Base-by-base conservation (phyloP, 2,329 filamentous ascomycete genomes). In the Blastomyces emzantsi region DNA sequence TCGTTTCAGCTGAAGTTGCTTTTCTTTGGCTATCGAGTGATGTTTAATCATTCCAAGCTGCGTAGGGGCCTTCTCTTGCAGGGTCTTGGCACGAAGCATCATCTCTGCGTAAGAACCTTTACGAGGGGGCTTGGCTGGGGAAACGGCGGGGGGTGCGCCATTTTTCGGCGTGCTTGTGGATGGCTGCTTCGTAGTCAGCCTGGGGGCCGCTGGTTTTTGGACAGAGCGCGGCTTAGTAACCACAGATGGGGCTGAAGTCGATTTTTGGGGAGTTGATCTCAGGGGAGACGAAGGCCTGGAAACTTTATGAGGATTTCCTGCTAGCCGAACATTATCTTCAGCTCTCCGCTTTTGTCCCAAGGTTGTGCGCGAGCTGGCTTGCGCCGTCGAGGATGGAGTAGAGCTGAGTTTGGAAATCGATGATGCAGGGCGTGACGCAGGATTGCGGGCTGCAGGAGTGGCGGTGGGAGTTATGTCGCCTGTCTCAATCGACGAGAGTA, bases 81-180 rank as follows among this genome's bases (percentile, higher is more conserved):
- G 78, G 59, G 81, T 81, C 70, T 86, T 83, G 55, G 85, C 85
- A 68, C 81, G 79, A 64, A 79, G 79, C 73, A 87, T 79, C 54
- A 87, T 78, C 60, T 84, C 84, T 54, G 83, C 81, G 72, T 82
- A 88, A 1, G 82, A 84, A 36, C 83, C 82, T 68, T 82, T 83
- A 64, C 83, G 83, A 6, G 82, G 81, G 4, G 81, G 74, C 62
- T 78, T 79, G 30, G 73, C 71, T 13, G 71, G 72, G 62, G 66
- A 64, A 30, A 64, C 51, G 39, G 64, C 56, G 17, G 70, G 61
- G 13, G 64, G 59, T 17, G 66, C 51, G 39, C 51, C 51, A 39
- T 54, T 59, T 41, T 62, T 60, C 1, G 60, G 55, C 3, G 65
- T 39, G 55, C 36, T 57, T 7, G 59, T 55, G 30, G 69, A 55